Conservation (phyloP, 495 filamentous ascomycete genomes). For the Penicillium antarcticum region DNA sequence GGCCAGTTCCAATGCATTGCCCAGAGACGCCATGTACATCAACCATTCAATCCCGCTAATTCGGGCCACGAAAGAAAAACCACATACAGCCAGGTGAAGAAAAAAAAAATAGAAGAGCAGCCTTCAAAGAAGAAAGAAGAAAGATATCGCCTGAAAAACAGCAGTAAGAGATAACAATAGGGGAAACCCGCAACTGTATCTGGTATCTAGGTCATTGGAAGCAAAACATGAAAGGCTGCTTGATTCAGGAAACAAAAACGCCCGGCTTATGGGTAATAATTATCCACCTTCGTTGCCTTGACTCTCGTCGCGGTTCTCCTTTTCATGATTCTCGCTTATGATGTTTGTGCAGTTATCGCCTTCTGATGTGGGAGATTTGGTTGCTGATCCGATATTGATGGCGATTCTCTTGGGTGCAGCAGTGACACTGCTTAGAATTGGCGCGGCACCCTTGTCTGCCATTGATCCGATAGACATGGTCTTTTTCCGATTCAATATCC, state of each 20-base stretch:
- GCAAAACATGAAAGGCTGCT: slow-evolving; percentile 23
- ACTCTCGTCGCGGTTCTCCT: slow-evolving; percentile 35
- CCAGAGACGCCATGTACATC: slow-evolving; percentile 25
- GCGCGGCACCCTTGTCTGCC: slow-evolving; percentile 29
- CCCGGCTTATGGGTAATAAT: slow-evolving; percentile 13
- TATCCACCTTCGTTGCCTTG: slow-evolving; percentile 24
- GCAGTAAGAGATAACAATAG: slow-evolving; percentile 6
- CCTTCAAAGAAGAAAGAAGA: slow-evolving; percentile 7
- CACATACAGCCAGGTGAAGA: background rate
- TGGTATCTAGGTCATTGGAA: slow-evolving; percentile 41
- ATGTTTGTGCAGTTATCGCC: slow-evolving; percentile 12
- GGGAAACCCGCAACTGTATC: slow-evolving; percentile 23
- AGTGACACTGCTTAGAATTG: slow-evolving; percentile 20
- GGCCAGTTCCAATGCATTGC: slow-evolving; percentile 24
- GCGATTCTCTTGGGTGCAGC: slow-evolving; percentile 48
- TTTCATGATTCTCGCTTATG: slow-evolving; percentile 29
- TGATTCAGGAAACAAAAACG: slow-evolving; percentile 13
- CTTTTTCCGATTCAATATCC: slow-evolving; percentile 40
- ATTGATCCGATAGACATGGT: slow-evolving; percentile 34
- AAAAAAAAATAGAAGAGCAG: slow-evolving; percentile 5
- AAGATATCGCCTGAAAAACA: slow-evolving; percentile 1
- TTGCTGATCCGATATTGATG: slow-evolving; percentile 38
- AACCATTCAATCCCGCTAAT: slow-evolving; percentile 1
- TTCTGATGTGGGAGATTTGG: slow-evolving; percentile 16
- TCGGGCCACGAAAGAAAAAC: background rate